Evolutionary conservation across 1,284 basidiomycete genomes (phyloP).

Genomic region (Phellinidium pouzarii): DNA sequence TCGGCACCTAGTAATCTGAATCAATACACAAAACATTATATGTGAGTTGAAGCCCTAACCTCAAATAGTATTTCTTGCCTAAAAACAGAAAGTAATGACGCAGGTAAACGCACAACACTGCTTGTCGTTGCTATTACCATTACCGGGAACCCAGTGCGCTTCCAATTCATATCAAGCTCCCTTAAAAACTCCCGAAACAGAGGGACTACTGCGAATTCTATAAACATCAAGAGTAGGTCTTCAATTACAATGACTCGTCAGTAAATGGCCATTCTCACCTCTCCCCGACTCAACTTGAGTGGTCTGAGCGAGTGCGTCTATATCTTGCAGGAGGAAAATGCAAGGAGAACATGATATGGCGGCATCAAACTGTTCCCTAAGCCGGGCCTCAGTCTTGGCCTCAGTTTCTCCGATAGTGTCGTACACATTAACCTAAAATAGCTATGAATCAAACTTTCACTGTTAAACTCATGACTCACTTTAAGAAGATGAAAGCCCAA

Average conservation of each 20-base stretch:
- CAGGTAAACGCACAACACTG: slow-evolving; percentile 62
- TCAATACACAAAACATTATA: slow-evolving; percentile 1
- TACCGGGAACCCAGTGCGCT: slow-evolving; percentile 56
- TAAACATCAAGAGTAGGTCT: slow-evolving; percentile 1
- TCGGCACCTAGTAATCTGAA: slow-evolving; percentile 56
- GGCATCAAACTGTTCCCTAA: slow-evolving; percentile 76
- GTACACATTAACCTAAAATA: slow-evolving; percentile 81
- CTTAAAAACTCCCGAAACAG: slow-evolving; percentile 65
- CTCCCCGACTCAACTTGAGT: slow-evolving; percentile 67
- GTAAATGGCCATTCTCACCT: slow-evolving; percentile 35
- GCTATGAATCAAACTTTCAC: no score
- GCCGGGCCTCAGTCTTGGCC: slow-evolving; percentile 69
- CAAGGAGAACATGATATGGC: slow-evolving; percentile 81
- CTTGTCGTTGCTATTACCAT: slow-evolving; percentile 73
- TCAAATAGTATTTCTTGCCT: slow-evolving; percentile 83
- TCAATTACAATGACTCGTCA: background rate
- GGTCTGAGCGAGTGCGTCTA: slow-evolving; percentile 78
- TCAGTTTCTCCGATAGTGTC: slow-evolving; percentile 79
- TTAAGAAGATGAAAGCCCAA: slow-evolving; percentile 79
- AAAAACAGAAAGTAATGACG: slow-evolving; percentile 68
- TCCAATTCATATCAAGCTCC: slow-evolving; percentile 48
- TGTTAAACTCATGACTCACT: slow-evolving; percentile 36
- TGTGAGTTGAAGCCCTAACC: slow-evolving; percentile 34
- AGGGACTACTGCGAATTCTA: slow-evolving; percentile 58
- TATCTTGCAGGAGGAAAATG: slow-evolving; percentile 74